These are phyloP conservation scores for Hygrophoropsis aurantiaca DNA, from an alignment of 768 basidiomycete species.

Conservation along the genomic window DNA sequence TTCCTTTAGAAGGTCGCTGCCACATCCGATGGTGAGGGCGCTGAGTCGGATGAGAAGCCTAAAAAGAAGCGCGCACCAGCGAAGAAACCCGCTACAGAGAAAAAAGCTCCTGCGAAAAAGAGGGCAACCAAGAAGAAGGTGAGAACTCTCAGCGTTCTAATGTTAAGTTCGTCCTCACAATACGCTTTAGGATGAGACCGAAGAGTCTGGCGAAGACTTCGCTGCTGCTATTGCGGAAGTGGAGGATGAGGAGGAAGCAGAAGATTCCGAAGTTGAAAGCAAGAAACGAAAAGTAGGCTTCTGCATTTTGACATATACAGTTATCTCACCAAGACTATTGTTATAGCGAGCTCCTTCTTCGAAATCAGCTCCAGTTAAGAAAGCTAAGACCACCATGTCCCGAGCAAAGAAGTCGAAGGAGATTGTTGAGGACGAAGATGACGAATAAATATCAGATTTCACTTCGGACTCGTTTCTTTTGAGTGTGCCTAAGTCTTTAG, in stretches of 20 bases:
- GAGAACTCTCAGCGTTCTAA: slow-evolving; percentile 1
- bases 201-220: slow-evolving; percentile 49
- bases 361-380: slow-evolving; percentile 48
- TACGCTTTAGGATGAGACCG: slow-evolving; percentile 29
- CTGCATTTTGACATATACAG: slow-evolving; percentile 5
- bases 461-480: no score
- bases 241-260: slow-evolving; percentile 50
- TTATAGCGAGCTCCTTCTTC: slow-evolving; percentile 40
- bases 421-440: slow-evolving; percentile 42
- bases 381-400: slow-evolving; percentile 23
- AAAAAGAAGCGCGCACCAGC: slow-evolving; percentile 47
- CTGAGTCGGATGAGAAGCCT: slow-evolving; percentile 43
- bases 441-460: slow-evolving; percentile 31
- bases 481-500: no score
- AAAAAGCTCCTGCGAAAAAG: slow-evolving; percentile 49
- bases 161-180: neutral
- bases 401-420: slow-evolving; percentile 45
- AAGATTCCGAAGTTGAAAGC: slow-evolving; percentile 30
- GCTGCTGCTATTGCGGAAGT: slow-evolving; percentile 42
- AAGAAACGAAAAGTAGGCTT: slow-evolving; percentile 73
- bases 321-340: neutral
- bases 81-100: slow-evolving; percentile 45
- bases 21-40: slow-evolving; percentile 26
- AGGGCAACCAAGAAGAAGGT: slow-evolving; percentile 42
- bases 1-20: slow-evolving; percentile 24